These are phyloP conservation scores for Immersiporthe knoxdaviesiana DNA, from an alignment of 2,329 filamentous ascomycete species.

Conservation along the genomic window DNA sequence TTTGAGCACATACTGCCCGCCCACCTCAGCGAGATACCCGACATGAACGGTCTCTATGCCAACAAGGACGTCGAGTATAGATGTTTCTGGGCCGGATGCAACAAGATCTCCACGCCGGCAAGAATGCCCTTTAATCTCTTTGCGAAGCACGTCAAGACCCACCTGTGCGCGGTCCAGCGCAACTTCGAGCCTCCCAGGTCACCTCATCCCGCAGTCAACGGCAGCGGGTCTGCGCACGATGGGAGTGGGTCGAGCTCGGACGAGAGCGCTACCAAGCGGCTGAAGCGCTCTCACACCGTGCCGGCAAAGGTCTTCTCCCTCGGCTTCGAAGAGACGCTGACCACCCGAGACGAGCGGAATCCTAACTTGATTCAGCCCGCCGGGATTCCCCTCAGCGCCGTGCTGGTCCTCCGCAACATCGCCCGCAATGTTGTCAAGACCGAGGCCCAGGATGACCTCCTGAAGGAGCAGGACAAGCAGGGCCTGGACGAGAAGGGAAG, in stretches of 20 bases:
- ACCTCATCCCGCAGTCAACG: constrained; percentile 2
- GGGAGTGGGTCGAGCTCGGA: constrained; percentile 26
- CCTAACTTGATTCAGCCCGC: constrained; percentile 67
- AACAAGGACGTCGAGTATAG: constrained; percentile 56
- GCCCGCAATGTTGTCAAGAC: constrained; percentile 69
- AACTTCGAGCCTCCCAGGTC: constrained; percentile 29
- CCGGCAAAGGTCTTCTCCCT: constrained; percentile 60
- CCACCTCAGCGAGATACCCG: constrained; percentile 64
- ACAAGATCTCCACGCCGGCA: constrained; percentile 53
- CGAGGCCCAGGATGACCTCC: constrained; percentile 57
- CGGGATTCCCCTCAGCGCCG: constrained; percentile 77
- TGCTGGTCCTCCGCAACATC: constrained; percentile 78
- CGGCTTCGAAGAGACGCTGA: constrained; percentile 59
- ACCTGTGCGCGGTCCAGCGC: constrained; percentile 54
- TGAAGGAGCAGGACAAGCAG: constrained; percentile 50
- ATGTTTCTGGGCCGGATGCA: constrained; percentile 72
- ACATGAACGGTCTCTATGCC: constrained; percentile 59
- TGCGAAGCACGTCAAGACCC: constrained; percentile 69
- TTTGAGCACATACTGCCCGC: constrained; percentile 70
- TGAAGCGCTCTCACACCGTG: constrained; percentile 52
- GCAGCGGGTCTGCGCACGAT: constrained; percentile 31
- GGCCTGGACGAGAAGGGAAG: constrained; percentile 47
- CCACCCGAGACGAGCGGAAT: constrained; percentile 60
- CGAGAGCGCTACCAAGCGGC: constrained; percentile 36
- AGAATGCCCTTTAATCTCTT: constrained; percentile 55